Percentiles rank a stretch among this genome's conserved stretches.
Evolutionary conservation across 1,284 basidiomycete genomes (phyloP).

Genomic region (Entoloma clypeatum): DNA sequence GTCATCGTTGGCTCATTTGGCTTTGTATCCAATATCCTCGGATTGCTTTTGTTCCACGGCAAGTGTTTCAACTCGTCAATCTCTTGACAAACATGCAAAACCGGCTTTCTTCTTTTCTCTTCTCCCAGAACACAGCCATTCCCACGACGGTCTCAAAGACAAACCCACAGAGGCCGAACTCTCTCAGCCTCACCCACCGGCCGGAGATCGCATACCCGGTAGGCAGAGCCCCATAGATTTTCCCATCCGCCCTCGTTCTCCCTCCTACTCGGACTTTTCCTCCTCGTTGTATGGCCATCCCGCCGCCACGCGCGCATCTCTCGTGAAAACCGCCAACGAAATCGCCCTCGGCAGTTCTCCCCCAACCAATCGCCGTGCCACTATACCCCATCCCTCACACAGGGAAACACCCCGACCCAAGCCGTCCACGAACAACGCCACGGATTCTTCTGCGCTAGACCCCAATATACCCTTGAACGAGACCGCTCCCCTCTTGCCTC

Average conservation of each 20-base stretch:
- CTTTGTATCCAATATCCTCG: slow-evolving; percentile 88
- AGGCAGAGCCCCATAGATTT: slow-evolving; percentile 19
- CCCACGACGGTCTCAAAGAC: slow-evolving; percentile 44
- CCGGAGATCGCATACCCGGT: slow-evolving; percentile 25
- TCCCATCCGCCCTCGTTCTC: slow-evolving; percentile 27
- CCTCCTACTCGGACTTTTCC: slow-evolving; percentile 45
- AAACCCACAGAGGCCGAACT: slow-evolving; percentile 30
- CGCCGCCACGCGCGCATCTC: slow-evolving; percentile 81
- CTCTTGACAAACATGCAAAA: too few relatives aligned
- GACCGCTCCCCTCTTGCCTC: slow-evolving; percentile 37
- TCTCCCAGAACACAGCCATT: slow-evolving; percentile 76
- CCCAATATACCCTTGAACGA: slow-evolving; percentile 23
- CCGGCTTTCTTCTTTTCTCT: too few relatives aligned
- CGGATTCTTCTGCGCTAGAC: slow-evolving; percentile 15
- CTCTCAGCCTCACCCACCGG: slow-evolving; percentile 18
- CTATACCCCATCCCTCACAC: slow-evolving; percentile 27
- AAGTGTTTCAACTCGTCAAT: slow-evolving; percentile 23
- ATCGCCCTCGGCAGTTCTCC: slow-evolving; percentile 59
- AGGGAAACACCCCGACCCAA: slow-evolving; percentile 9
- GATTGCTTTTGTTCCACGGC: slow-evolving; percentile 96
- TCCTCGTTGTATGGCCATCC: slow-evolving; percentile 85
- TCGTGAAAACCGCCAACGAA: slow-evolving; percentile 86
- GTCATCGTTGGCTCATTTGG: slow-evolving; percentile 91
- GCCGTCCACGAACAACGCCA: slow-evolving; percentile 7
- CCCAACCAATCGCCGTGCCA: slow-evolving; percentile 30